phyloP scores from a whole-genome alignment of 148 eudicot genomes.

The Fagopyrum tataricum region DNA sequence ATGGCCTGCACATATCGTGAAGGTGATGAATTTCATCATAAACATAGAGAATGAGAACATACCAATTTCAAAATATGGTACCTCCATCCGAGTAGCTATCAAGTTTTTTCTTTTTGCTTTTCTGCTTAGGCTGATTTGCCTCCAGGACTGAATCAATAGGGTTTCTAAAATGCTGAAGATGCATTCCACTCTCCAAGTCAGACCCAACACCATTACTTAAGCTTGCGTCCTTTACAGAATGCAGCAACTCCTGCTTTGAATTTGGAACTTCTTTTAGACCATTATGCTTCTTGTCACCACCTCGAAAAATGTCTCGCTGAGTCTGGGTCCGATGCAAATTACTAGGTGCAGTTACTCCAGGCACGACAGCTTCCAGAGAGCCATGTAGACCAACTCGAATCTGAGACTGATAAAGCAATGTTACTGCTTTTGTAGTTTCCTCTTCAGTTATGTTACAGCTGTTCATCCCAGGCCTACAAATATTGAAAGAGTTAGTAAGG shows the following conservation, averaged over 20 bases:
- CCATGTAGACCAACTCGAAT: slow-evolving; percentile 26
- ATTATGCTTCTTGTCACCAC: slow-evolving; percentile 32
- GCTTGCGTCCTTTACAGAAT: slow-evolving; percentile 30
- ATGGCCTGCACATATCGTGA: slow-evolving; percentile 36
- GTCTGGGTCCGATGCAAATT: slow-evolving; percentile 17
- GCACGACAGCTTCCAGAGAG: slow-evolving; percentile 27
- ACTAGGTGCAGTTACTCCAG: slow-evolving; percentile 26
- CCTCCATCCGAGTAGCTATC: slow-evolving; percentile 50
- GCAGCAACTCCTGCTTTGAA: slow-evolving; percentile 19
- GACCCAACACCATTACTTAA: slow-evolving; percentile 30
- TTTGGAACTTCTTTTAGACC: slow-evolving; percentile 40
- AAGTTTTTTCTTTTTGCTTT: slow-evolving; percentile 32
- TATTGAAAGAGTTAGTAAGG: not conserved
- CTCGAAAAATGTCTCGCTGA: slow-evolving; percentile 15
- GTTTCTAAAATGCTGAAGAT: slow-evolving; percentile 32
- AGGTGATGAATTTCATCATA: not conserved
- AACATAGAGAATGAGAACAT: not conserved
- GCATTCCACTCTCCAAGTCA: slow-evolving; percentile 23
- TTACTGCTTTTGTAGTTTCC: slow-evolving; percentile 52
- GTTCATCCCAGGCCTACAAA: slow-evolving; percentile 80
- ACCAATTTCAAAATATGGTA: slow-evolving; percentile 17
- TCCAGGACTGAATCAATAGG: slow-evolving; percentile 30
- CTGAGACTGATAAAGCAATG: slow-evolving; percentile 33
- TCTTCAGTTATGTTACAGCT: slow-evolving; percentile 67
- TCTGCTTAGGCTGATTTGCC: slow-evolving; percentile 30